A percentile compares a stretch with the other conserved stretches of the same genome.
These are phyloP conservation scores for Jatropha podagrica DNA, from an alignment of 441 rosid genomes.

Conservation along the genomic window DNA sequence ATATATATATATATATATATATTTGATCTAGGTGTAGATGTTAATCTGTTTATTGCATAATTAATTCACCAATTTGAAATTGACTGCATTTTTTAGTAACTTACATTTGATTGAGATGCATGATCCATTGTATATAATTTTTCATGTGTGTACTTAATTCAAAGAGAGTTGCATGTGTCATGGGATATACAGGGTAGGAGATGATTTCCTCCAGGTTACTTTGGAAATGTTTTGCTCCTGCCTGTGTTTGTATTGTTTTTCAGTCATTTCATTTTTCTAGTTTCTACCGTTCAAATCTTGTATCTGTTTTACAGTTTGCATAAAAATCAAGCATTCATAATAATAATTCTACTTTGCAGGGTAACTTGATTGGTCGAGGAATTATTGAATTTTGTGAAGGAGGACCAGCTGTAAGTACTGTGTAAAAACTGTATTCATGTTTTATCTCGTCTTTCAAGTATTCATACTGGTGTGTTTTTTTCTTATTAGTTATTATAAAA, in stretches of 20 bases:
- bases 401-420: conserved; percentile 64
- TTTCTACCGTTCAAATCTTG: neutral
- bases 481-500: neutral
- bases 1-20: too few species aligned
- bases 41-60: neutral
- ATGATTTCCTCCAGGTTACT: neutral
- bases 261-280: neutral
- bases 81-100: neutral
- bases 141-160: neutral
- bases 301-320: neutral
- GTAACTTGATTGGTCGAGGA: conserved; percentile 72
- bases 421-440: neutral
- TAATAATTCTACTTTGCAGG: conserved; percentile 35
- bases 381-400: conserved; percentile 80
- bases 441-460: neutral
- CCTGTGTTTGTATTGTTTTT: neutral
- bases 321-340: conserved; percentile 2
- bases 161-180: neutral
- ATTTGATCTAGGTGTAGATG: neutral
- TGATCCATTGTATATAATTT: neutral
- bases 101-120: conserved; percentile 1
- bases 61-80: neutral
- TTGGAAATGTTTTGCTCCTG: neutral
- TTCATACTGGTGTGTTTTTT: neutral
- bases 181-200: neutral